Evolutionary conservation across 2,329 filamentous ascomycete species (phyloP), one percentile per base, ranked within the genome.

Genomic region (Zalaria obscura): DNA sequence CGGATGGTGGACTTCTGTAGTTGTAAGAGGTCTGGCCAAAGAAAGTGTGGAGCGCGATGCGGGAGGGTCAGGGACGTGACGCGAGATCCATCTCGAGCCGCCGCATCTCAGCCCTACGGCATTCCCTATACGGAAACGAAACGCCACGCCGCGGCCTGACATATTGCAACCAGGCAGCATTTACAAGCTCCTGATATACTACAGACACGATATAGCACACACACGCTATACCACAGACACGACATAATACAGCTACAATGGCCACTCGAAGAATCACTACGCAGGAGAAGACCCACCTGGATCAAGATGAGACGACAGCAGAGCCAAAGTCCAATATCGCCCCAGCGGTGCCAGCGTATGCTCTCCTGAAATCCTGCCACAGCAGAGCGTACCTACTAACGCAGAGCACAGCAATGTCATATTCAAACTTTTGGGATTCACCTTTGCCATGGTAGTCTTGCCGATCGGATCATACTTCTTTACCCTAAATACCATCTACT

Each of bases 401-500:
- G 11, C 11, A 11, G 31, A 33, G 31, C 27, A 26, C 41, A 86
- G 86, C 43, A 71, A 82, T 56, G 87, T 96, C 50, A 91, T 98
- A 49, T 66, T 80, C 56, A 98, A 96, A 66, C 77, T 98, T 18
- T 72, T 96, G 10, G 79, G 75, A 48, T 96, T 95, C 65, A 93
- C 88, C 0, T 68, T 88, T 33, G 88, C 87, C 57, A 96, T 98
- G 89, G 73, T 95, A 45, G 73, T 82, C 10, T 64, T 83, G 18
- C 91, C 91, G 9, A 85, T 98, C 51, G 80, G 84, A 34, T 86
- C 83, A 35, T 98, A 95, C 63, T 98, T 93, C 60, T 55, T 83
- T 36, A 83, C 83, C 0, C 71, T 93, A 27, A 74, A 88, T 55
- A 73, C 69, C 1, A 52, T 95, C 27, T 95, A 93, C 63, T 68